Evolutionary conservation across 129 eudicot genomes (phyloP).

Genomic region (Saussurea involucrata): DNA sequence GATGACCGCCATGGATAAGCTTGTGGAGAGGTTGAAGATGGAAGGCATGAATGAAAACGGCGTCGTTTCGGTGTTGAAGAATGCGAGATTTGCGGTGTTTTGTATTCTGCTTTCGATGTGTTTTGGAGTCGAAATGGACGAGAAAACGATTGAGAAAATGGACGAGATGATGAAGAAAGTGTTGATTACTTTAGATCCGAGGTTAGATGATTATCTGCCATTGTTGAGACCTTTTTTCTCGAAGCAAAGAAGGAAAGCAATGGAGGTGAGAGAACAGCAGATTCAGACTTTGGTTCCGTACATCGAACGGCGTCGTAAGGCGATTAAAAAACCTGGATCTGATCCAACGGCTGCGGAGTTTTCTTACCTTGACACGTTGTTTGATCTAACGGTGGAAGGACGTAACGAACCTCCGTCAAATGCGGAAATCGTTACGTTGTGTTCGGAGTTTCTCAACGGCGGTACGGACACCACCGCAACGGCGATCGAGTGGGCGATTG

Average conservation of each 20-base stretch:
- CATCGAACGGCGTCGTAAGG: constrained; percentile 45
- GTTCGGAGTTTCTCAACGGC: constrained; percentile 90
- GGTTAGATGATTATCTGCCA: constrained; percentile 75
- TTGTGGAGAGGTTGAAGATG: constrained; percentile 34
- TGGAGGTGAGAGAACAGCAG: constrained; percentile 54
- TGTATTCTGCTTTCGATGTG: constrained; percentile 80
- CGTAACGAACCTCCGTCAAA: constrained; percentile 43
- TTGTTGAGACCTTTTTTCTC: constrained; percentile 57
- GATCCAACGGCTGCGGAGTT: constrained; percentile 55
- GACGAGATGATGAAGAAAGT: constrained; percentile 83
- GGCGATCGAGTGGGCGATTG: constrained; percentile 92
- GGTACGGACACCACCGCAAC: constrained; percentile 95
- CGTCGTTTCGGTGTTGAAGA: constrained; percentile 65
- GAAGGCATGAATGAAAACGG: constrained; percentile 65
- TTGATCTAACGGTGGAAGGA: constrained; percentile 62
- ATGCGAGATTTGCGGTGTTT: constrained; percentile 77
- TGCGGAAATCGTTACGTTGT: constrained; percentile 68
- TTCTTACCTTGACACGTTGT: constrained; percentile 77
- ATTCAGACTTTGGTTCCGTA: constrained; percentile 56
- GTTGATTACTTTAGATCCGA: constrained; percentile 59
- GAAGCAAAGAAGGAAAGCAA: constrained; percentile 50
- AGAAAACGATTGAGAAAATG: constrained; percentile 45
- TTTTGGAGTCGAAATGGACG: constrained; percentile 80
- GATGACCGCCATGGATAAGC: constrained; percentile 61
- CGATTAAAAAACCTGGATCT: constrained; percentile 28